Percentiles rank a stretch among this genome's conserved stretches.
Conservation (phyloP, 1,139 yeast genomes). For the Diutina rugosa region DNA sequence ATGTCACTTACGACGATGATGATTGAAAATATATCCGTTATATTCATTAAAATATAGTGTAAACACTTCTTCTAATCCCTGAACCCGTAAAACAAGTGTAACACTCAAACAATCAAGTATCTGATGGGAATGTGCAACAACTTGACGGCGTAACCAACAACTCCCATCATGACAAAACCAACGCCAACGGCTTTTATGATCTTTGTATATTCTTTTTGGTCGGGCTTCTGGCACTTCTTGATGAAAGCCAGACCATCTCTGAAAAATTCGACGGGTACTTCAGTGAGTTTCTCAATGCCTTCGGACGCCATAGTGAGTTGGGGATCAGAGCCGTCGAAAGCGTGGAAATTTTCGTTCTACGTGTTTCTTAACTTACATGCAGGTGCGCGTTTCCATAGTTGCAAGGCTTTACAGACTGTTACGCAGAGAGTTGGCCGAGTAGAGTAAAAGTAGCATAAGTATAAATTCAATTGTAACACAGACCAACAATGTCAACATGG, state of each 20-base stretch:
- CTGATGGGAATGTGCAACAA: constrained; percentile 94
- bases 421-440: background rate
- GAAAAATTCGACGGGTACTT: constrained; percentile 82
- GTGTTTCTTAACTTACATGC: background rate
- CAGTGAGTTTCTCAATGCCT: constrained; percentile 73
- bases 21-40: background rate
- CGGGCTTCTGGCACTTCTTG: constrained; percentile 88
- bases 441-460: background rate
- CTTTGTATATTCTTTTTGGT: constrained; percentile 73
- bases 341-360: constrained; percentile 1
- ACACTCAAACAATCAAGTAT: constrained; percentile 75
- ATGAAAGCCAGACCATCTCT: constrained; percentile 85
- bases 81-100: background rate
- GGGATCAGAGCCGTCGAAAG: background rate
- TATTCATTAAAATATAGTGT: background rate
- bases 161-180: constrained; percentile 96
- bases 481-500: background rate
- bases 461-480: background rate
- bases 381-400: background rate
- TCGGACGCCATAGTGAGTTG: constrained; percentile 12
- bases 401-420: background rate
- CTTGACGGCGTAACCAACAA: constrained; percentile 92
- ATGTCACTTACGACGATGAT: background rate
- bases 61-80: background rate
- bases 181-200: constrained; percentile 92